A percentile compares a stretch with the other conserved stretches of the same genome.
Evolutionary conservation across 1,284 basidiomycete species (phyloP).

Genomic region (Cryptococcus sp.): DNA sequence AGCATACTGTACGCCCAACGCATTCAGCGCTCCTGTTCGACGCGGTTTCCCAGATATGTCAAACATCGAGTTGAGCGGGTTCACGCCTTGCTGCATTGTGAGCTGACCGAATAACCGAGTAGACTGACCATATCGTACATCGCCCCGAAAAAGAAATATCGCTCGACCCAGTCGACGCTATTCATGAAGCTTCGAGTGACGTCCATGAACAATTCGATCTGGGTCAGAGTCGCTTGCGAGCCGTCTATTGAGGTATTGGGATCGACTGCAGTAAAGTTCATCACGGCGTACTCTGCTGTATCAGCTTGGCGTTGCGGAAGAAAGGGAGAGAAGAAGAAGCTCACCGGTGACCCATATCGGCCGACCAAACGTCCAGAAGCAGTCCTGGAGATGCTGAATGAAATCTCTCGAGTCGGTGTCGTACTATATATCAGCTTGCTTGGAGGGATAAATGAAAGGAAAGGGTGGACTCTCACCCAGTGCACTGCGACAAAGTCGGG

Average conservation of each 20-base stretch:
- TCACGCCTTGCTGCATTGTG: conserved; percentile 24
- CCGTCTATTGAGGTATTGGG: conserved; percentile 2
- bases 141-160: conserved; percentile 52
- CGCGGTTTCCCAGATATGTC: conserved; percentile 6
- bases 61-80: conserved; percentile 19
- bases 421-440: conserved; percentile 54
- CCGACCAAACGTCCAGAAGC: conserved; percentile 53
- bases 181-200: conserved; percentile 49
- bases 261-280: conserved; percentile 44
- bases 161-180: conserved; percentile 48
- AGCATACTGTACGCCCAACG: conserved; percentile 24
- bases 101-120: too few species aligned
- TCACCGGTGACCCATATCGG: conserved; percentile 64
- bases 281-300: conserved; percentile 23
- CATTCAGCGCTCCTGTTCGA: conserved; percentile 22
- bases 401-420: conserved; percentile 53
- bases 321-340: conserved; percentile 49
- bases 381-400: conserved; percentile 52
- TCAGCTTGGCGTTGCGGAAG: background rate
- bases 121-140: conserved; percentile 41
- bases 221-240: conserved; percentile 42
- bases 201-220: conserved; percentile 49
- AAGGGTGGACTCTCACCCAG: conserved; percentile 27
- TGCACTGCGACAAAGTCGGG: conserved; percentile 51
- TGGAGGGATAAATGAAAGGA: background rate